Base-by-base conservation (phyloP, 257 asterid genomes). In the Gentiana dahurica region DNA sequence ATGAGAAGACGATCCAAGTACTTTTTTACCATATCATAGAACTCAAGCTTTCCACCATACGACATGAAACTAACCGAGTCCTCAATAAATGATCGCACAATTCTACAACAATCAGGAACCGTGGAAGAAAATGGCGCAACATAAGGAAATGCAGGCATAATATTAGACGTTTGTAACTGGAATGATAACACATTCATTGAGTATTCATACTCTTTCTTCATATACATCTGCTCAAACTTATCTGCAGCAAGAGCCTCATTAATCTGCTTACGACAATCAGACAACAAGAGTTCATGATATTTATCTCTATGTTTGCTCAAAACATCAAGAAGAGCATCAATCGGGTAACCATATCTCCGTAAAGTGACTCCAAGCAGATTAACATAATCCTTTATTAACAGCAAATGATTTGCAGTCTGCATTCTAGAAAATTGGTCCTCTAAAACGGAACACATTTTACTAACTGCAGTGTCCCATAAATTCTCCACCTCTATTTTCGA, bases 361-460 rank as follows among this genome's bases (percentile, higher is more conserved):
- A 91, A 70, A 0, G 98, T 85, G 37, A 88, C 93, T 51, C 98
- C 96, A 54, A 91, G 94, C 80, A 91, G 77, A 68, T 95, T 91
- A 60, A 91, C 97, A 46, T 91, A 91, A 75, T 91, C 98, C 77
- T 91, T 91, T 34, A 91, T 88, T 81, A 91, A 76, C 73, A 91
- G 72, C 86, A 91, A 75, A 77, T 91, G 98, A 75, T 85, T 91
- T 0, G 98, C 98, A 8, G 98, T 91, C 59, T 91, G 94, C 98
- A 91, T 91, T 72, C 95, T 83, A 34, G 98, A 91, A 66, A 91
- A 91, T 36, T 91, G 98, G 75, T 91, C 98, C 78, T 91, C 97
- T 65, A 91, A 69, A 63, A 87, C 98, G 53, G 95, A 87, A 63
- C 96, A 85, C 96, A 91, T 88, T 75, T 91, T 91, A 69, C 87